These are phyloP conservation scores for Malbranchea zuffiana DNA, from an alignment of 2,329 filamentous ascomycete genomes.

Conservation along the genomic window DNA sequence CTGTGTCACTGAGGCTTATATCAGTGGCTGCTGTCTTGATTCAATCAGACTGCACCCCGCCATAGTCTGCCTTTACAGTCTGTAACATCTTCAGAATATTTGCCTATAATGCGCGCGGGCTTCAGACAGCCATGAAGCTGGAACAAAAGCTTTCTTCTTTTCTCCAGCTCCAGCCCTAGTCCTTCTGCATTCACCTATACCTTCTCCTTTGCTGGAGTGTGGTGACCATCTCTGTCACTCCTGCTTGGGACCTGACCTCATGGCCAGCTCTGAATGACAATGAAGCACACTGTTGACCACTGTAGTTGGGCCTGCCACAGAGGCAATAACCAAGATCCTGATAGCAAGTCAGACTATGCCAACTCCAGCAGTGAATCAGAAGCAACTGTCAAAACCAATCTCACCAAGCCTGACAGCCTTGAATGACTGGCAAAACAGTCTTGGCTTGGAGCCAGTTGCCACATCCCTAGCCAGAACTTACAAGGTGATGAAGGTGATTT, in stretches of 20 bases:
- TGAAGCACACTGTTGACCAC: constrained; percentile 1
- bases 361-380: constrained; percentile 1
- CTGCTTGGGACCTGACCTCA: neutral
- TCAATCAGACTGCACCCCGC: too few species aligned
- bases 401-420: neutral
- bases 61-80: neutral
- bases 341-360: constrained; percentile 2
- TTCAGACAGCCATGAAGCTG: constrained; percentile 1
- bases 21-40: too few species aligned
- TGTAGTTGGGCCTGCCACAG: neutral
- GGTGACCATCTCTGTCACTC: neutral
- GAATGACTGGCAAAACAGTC: constrained; percentile 1
- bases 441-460: neutral
- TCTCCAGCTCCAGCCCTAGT: constrained; percentile 1
- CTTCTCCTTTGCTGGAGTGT: constrained; percentile 2
- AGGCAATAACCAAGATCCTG: too few species aligned
- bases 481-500: constrained; percentile 1
- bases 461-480: constrained; percentile 1
- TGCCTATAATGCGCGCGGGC: neutral
- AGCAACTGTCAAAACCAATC: constrained; percentile 2
- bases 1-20: too few species aligned
- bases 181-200: neutral
- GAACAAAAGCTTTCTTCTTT: constrained; percentile 2
- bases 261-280: neutral
- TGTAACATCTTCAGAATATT: neutral